phyloP scores from a whole-genome alignment of 495 filamentous ascomycete species.

The Choiromyces venosus region DNA sequence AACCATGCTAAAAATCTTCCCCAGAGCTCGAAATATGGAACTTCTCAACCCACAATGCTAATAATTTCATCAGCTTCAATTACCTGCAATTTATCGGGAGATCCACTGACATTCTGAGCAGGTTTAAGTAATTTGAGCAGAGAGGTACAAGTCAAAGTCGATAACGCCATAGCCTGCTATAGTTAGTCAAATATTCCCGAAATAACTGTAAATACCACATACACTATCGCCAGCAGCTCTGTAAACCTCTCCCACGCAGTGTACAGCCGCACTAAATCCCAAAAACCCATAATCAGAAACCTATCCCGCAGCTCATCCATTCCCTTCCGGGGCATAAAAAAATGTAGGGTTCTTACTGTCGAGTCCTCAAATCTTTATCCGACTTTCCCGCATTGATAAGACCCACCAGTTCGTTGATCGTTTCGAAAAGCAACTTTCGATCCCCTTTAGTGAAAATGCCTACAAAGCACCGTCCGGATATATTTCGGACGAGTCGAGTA shows the following conservation, averaged over 20 bases:
- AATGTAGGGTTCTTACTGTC: constrained; percentile 27
- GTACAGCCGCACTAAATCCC: constrained; percentile 70
- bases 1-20: constrained; percentile 68
- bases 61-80: neutral
- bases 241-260: constrained; percentile 85
- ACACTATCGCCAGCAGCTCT: constrained; percentile 84
- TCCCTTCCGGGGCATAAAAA: neutral
- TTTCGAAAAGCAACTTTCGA: constrained; percentile 86
- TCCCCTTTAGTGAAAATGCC: constrained; percentile 83
- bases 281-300: constrained; percentile 43
- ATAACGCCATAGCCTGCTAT: constrained; percentile 61
- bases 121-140: constrained; percentile 75
- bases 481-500: constrained; percentile 83
- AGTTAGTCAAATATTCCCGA: constrained; percentile 16
- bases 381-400: constrained; percentile 71
- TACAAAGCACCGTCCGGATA: constrained; percentile 75
- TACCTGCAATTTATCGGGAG: neutral
- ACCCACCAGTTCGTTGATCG: constrained; percentile 76
- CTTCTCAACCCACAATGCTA: constrained; percentile 69
- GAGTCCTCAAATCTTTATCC: constrained; percentile 64
- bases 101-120: constrained; percentile 55
- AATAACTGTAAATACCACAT: constrained; percentile 4
- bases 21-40: constrained; percentile 72
- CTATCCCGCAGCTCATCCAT: neutral
- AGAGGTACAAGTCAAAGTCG: constrained; percentile 63